Base-by-base conservation (phyloP, 768 basidiomycete genomes). In the Tylopilus subfusipes region DNA sequence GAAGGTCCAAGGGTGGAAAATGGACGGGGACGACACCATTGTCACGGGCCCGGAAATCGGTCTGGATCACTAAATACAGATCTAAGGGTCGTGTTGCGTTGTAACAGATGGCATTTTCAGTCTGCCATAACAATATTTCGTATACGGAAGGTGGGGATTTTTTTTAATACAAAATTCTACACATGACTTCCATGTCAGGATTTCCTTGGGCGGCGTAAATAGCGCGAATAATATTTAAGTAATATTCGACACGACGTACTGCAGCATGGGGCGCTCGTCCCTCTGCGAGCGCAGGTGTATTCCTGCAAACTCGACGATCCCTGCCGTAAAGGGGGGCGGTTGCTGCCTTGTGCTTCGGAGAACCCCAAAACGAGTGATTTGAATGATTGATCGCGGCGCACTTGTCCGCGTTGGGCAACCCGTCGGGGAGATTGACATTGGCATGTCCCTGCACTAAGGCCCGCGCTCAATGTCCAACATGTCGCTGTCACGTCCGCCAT, bases 1-100 rank as follows among this genome's bases (percentile, higher is more conserved):
- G 62, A 73, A 62, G 63, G 64, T 60, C 51, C n/a, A 64, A 71
- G 68, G 68, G 69, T 63, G 68, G 68, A 70, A 74, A 70, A 70
- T 70, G 69, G 69, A 72, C 71, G 69, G 66, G 54, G 68, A 67
- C 58, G 62, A 64, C 62, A 69, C 72, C 73, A 72, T 74, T 72
- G 70, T 70, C 60, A 70, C 70, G 72, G 70, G 63, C 72, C 69
- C 69, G 69, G 69, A 71, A 69, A 69, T 71, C 69, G 72, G 71
- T 56, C 68, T 71, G 76, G 82, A 79, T 80, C 78, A 77, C 77
- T 75, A 78, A 80, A 76, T 81, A 80, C 79, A 83, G 81, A 84
- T 83, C 82, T 84, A 82, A 83, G 82, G 82, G 82, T 84, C 82
- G 77, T 70, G 76, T 77, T 81, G 80, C 75, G 73, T 75, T 69